Conservation (phyloP, 2,329 filamentous ascomycete genomes). For the Sporothrix schenckii region DNA sequence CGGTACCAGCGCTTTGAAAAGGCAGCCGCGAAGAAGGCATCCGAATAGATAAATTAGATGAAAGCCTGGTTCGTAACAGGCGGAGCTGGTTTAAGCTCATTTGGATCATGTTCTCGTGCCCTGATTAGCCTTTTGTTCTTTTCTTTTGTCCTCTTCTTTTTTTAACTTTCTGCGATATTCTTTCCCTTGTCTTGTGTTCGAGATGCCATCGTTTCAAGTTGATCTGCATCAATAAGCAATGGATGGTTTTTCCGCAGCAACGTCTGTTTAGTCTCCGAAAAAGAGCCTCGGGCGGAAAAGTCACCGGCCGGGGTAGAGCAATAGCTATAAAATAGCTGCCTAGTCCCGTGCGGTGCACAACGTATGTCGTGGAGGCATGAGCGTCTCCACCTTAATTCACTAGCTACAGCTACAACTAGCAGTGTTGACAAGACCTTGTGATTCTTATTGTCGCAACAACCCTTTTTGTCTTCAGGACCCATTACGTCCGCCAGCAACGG, state of each 20-base stretch:
- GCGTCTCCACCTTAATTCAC: too few species aligned
- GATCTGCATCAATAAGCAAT: background rate
- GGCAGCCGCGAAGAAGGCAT: constrained; percentile 20
- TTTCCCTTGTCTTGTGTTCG: background rate
- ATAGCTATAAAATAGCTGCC: too few species aligned
- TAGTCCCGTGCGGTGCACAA: too few species aligned
- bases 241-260: background rate
- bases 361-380: too few species aligned
- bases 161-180: background rate
- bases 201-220: background rate
- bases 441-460: too few species aligned
- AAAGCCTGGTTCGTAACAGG: too few species aligned
- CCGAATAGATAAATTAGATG: background rate
- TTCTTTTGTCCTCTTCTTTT: background rate
- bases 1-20: constrained; percentile 39
- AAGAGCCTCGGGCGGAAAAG: background rate
- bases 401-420: too few species aligned
- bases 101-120: too few species aligned
- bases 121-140: background rate
- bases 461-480: too few species aligned
- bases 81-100: too few species aligned
- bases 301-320: background rate
- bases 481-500: too few species aligned
- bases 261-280: background rate
- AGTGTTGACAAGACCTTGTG: too few species aligned